phyloP scores from a whole-genome alignment of 2,329 filamentous ascomycete genomes.

The Hypoxylon rubiginosum region DNA sequence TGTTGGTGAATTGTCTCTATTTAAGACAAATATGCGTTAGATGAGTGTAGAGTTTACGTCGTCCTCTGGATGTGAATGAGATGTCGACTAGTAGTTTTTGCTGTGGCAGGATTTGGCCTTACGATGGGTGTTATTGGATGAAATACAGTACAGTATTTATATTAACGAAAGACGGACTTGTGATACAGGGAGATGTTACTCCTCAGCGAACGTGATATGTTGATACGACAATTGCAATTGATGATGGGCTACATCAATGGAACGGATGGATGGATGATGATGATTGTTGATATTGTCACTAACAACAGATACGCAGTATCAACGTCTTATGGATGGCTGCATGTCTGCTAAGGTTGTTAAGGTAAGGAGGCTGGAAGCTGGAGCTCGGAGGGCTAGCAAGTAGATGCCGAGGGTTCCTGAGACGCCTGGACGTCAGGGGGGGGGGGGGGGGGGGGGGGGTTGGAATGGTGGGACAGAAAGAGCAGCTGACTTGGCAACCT shows the following conservation, averaged over 20 bases:
- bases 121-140: constrained; percentile 10
- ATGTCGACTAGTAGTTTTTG: background rate
- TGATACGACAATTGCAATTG: constrained; percentile 12
- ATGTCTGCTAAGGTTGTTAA: constrained; percentile 6
- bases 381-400: constrained; percentile 11
- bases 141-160: constrained; percentile 10
- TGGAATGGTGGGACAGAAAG: constrained; percentile 10
- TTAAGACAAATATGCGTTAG: constrained; percentile 16
- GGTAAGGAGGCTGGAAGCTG: background rate
- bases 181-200: constrained; percentile 16
- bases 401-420: constrained; percentile 40
- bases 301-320: background rate
- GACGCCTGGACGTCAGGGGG: constrained; percentile 20
- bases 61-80: constrained; percentile 9
- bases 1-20: constrained; percentile 26
- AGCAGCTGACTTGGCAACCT: constrained; percentile 29
- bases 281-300: background rate
- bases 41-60: constrained; percentile 8
- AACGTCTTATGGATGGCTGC: background rate
- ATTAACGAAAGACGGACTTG: constrained; percentile 20
- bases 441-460: constrained; percentile 27
- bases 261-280: background rate
- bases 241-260: constrained; percentile 12
- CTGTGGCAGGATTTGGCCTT: constrained; percentile 1
- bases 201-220: constrained; percentile 13